Percentiles rank a stretch among this genome's conserved stretches.
Conservation (phyloP, 495 filamentous ascomycete genomes). For the Penicillium robsamsonii region DNA sequence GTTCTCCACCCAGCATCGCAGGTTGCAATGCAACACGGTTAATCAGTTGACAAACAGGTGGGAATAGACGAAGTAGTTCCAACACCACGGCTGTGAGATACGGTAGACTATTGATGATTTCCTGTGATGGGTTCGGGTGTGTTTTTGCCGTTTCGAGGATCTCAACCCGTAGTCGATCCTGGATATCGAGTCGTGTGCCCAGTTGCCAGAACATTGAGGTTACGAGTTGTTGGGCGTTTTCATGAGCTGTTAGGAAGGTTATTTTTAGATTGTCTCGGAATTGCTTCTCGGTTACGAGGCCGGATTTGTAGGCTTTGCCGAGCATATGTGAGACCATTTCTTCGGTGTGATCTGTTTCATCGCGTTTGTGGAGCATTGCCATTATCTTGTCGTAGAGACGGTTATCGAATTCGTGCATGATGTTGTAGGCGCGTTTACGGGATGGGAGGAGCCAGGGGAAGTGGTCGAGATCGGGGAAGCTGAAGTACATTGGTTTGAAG, state of each 20-base stretch:
- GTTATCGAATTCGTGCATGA: conserved; percentile 34
- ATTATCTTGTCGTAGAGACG: conserved; percentile 16
- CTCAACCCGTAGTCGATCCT: conserved; percentile 31
- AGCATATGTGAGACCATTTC: conserved; percentile 28
- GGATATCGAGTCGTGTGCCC: conserved; percentile 23
- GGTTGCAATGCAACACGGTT: conserved; percentile 26
- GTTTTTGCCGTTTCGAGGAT: conserved; percentile 7
- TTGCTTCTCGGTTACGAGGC: conserved; percentile 27
- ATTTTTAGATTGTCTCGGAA: conserved; percentile 38
- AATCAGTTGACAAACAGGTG: conserved; percentile 38
- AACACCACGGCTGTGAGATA: conserved; percentile 38
- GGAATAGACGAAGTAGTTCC: conserved; percentile 41
- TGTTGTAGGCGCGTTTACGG: conserved; percentile 24
- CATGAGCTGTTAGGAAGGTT: conserved; percentile 35
- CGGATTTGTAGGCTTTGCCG: conserved; percentile 21
- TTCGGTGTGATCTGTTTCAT: neutral
- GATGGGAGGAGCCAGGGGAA: conserved; percentile 27
- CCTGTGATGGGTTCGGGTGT: conserved; percentile 12
- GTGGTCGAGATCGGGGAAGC: conserved; percentile 38
- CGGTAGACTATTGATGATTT: conserved; percentile 30
- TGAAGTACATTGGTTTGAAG: conserved; percentile 42
- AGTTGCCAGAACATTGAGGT: conserved; percentile 34
- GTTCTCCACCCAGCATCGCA: conserved; percentile 22
- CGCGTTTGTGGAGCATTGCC: conserved; percentile 20
- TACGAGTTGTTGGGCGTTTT: conserved; percentile 35